Evolutionary conservation across 2,329 filamentous ascomycete species (phyloP), one percentile per base, ranked within the genome.

Genomic region (Beauveria caledonica): DNA sequence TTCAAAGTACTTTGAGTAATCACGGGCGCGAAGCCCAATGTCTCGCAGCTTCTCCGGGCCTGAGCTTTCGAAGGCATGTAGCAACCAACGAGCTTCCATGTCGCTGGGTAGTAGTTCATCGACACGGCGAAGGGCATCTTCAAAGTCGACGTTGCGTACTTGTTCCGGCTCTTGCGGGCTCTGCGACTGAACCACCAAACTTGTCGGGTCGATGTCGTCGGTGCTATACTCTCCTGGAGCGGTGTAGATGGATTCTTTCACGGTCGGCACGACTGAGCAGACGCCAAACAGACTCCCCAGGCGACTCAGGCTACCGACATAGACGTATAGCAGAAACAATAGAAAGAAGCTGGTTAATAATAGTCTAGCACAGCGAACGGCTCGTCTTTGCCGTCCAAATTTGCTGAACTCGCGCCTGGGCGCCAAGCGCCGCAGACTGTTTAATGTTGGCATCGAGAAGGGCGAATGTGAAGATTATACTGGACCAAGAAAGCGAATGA

Each of bases 1-100:
- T n/a, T 29, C 7, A 23, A 58, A 42, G 15, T 21, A 50, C 23
- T 29, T 50, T n/a, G 21, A 21, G 36, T 58, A 58, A 17, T 49
- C 55, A 19, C 55, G 55, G 3, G 55, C 45, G 55, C 55, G 55
- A 15, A 58, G 45, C 6, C 55, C 55, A 50, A 58, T 58, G 5
- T 58, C 45, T 8, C 33, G 45, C 13, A 58, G 55, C 55, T 58
- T 58, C 46, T 40, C 45, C 15, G 29, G 15, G 10, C 45, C 55
- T 21, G 55, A 42, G 36, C 55, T 44, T 29, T 58, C 21, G 6
- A 58, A 29, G 33, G 29, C 10, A 7, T 42, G 44, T 7, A 58
- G 17, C 29, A 58, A 11, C 21, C 21, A 40, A 21, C 45, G 45
- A 23, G 33, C 25, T 7, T 58, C 55, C 33, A 21, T 58, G 23